These are phyloP conservation scores for Polyplosphaeria fusca DNA, from an alignment of 495 filamentous ascomycete species.

Conservation along the genomic window DNA sequence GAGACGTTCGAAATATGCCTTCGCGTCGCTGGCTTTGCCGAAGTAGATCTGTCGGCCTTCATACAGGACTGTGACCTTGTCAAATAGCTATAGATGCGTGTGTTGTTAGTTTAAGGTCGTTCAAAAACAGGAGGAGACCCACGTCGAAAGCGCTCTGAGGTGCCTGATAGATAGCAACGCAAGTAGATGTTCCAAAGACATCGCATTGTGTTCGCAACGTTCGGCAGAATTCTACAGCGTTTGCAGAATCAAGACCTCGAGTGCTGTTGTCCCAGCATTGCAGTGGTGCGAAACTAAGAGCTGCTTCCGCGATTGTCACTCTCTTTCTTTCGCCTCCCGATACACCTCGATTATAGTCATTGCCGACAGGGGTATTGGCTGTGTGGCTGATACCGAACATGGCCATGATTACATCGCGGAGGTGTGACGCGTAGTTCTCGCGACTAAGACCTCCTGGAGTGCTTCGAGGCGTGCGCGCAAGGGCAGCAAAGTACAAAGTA, in stretches of 20 bases:
- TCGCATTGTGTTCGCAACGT: constrained; percentile 36
- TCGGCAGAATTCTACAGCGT: constrained; percentile 40
- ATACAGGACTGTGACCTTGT: constrained; percentile 40
- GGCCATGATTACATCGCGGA: constrained; percentile 41
- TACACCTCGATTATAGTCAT: constrained; percentile 40
- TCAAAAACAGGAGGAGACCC: not conserved
- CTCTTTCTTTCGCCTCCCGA: constrained; percentile 41
- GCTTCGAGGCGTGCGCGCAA: constrained; percentile 19
- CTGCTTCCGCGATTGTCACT: constrained; percentile 40
- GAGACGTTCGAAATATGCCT: constrained; percentile 46
- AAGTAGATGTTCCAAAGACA: constrained; percentile 29
- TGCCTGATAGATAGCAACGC: constrained; percentile 41
- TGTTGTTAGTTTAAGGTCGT: not conserved
- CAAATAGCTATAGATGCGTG: constrained; percentile 24
- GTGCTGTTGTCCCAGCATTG: constrained; percentile 44
- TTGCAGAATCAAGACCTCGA: constrained; percentile 40
- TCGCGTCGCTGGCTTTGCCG: constrained; percentile 26
- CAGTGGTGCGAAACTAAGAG: constrained; percentile 31
- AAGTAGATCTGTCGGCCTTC: constrained; percentile 42
- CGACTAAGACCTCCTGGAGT: constrained; percentile 23
- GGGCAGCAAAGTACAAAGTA: constrained; percentile 38
- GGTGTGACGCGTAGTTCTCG: constrained; percentile 30
- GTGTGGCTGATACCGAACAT: constrained; percentile 40
- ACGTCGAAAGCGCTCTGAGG: constrained; percentile 35
- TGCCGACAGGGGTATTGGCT: constrained; percentile 39